A percentile compares a stretch with the other conserved stretches of the same genome.
Conservation (phyloP, 2,329 filamentous ascomycete genomes). For the Ophiostoma pallidulum region DNA sequence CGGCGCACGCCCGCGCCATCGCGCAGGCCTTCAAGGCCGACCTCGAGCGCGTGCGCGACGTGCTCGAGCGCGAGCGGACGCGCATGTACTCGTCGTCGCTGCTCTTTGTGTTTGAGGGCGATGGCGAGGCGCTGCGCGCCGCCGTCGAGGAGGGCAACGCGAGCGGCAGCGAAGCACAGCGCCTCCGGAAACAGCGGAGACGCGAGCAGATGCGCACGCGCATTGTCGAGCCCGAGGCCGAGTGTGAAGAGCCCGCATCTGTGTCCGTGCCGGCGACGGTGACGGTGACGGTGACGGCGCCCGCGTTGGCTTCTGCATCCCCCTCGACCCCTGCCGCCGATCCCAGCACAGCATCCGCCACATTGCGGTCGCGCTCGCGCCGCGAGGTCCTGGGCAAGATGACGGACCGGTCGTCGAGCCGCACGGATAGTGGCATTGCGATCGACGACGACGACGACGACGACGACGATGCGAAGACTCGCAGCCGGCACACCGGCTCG, state of each 20-base stretch:
- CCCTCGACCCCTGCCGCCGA: too few relatives aligned
- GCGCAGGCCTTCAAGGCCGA: slow-evolving; percentile 45
- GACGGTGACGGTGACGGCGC: too few relatives aligned
- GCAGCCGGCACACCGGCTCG: too few relatives aligned
- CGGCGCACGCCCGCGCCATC: slow-evolving; percentile 46
- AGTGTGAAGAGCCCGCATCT: not conserved
- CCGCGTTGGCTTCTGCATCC: too few relatives aligned
- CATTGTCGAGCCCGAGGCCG: slow-evolving; percentile 2
- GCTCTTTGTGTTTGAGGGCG: slow-evolving; percentile 56
- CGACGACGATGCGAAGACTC: too few relatives aligned
- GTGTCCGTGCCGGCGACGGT: not conserved
- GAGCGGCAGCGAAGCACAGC: slow-evolving; percentile 27
- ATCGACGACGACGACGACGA: slow-evolving; percentile 37
- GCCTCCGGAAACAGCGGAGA: not conserved
- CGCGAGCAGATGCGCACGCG: not conserved
- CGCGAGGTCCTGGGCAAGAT: slow-evolving; percentile 16
- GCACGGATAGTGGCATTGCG: slow-evolving; percentile 48
- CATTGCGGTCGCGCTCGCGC: slow-evolving; percentile 5
- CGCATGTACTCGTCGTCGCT: slow-evolving; percentile 56
- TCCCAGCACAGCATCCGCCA: too few relatives aligned
- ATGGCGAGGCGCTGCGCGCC: slow-evolving; percentile 42
- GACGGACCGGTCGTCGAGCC: slow-evolving; percentile 28
- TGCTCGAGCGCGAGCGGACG: slow-evolving; percentile 47
- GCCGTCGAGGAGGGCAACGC: slow-evolving; percentile 45
- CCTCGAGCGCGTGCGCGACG: slow-evolving; percentile 41